Percentiles rank a stretch among this genome's conserved stretches.
phyloP scores from a whole-genome alignment of 306 rosid species.

The Mucuna pruriens region DNA sequence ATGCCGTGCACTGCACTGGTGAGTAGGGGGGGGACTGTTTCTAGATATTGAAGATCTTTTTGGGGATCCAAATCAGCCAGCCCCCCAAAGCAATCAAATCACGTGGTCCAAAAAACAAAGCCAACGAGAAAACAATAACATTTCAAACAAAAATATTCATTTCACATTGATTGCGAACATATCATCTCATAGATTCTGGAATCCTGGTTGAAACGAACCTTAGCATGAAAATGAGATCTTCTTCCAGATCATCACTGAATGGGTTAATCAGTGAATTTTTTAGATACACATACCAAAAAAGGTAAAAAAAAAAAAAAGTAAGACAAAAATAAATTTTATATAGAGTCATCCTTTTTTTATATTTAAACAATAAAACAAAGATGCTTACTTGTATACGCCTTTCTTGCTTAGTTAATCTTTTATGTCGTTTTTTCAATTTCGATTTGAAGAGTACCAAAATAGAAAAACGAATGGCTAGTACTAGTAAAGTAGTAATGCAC shows the following conservation, averaged over 20 bases:
- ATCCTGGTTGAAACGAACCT: not conserved
- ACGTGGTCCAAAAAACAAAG: not conserved
- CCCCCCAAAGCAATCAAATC: constrained; percentile 16
- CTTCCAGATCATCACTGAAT: not conserved
- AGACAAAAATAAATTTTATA: too few species aligned
- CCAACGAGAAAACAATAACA: not conserved
- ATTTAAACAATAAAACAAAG: too few species aligned
- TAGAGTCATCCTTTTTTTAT: too few species aligned
- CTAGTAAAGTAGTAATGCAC: too few species aligned
- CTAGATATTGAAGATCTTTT: constrained; percentile 64
- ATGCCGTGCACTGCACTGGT: constrained; percentile 5
- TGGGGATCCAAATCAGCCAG: constrained; percentile 51
- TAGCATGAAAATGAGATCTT: not conserved
- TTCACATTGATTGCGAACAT: not conserved
- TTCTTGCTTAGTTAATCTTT: too few species aligned
- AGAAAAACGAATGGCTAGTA: too few species aligned
- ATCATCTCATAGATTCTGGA: constrained; percentile 3
- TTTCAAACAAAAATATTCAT: constrained; percentile 12
- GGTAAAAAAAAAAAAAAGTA: too few species aligned
- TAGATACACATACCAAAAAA: not conserved
- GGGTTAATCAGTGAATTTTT: not conserved
- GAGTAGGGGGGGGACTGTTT: constrained; percentile 47
- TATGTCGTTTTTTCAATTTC: too few species aligned
- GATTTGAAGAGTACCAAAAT: too few species aligned
- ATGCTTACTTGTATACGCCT: too few species aligned